These are phyloP conservation scores for Paramecium sonneborni DNA, from an alignment of 73 alveolate species.

Conservation along the genomic window DNA sequence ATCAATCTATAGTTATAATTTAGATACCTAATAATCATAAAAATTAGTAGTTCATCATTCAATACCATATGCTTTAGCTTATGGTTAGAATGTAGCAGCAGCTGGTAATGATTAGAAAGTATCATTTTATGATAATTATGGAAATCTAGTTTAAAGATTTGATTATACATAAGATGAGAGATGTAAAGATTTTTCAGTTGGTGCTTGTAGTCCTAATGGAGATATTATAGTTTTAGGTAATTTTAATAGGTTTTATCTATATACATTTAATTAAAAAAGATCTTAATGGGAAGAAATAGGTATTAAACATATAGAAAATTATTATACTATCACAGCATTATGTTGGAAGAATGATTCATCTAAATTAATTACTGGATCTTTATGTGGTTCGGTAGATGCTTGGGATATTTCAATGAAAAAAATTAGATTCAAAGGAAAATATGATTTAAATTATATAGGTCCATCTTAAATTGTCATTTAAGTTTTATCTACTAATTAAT, in stretches of 20 bases:
- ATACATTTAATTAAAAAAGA: slow-evolving; percentile 92
- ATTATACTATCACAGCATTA: slow-evolving; percentile 98
- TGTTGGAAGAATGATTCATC: slow-evolving; percentile 99
- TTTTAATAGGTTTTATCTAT: slow-evolving; percentile 95
- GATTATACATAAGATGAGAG: slow-evolving; percentile 97
- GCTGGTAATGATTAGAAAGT: slow-evolving; percentile 98
- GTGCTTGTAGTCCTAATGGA: slow-evolving; percentile 97
- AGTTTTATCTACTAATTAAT: slow-evolving; percentile 60
- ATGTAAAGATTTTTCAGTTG: slow-evolving; percentile 96
- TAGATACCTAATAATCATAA: slow-evolving; percentile 84
- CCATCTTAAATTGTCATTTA: slow-evolving; percentile 94
- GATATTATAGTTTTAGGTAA: slow-evolving; percentile 98
- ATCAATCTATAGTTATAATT: slow-evolving; percentile 91
- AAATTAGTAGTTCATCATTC: slow-evolving; percentile 90
- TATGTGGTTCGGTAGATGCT: slow-evolving; percentile 97
- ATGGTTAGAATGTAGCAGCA: slow-evolving; percentile 98
- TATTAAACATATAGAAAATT: slow-evolving; percentile 93
- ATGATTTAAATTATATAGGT: slow-evolving; percentile 98
- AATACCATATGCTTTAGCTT: slow-evolving; percentile 95
- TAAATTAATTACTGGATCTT: slow-evolving; percentile 95
- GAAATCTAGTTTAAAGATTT: slow-evolving; percentile 92
- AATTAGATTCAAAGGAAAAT: slow-evolving; percentile 96
- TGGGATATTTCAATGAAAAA: slow-evolving; percentile 96
- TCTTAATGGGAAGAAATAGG: slow-evolving; percentile 98
- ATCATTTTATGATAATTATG: slow-evolving; percentile 93